Percentiles rank a stretch among this genome's conserved stretches.
Evolutionary conservation across 2,329 filamentous ascomycete species (phyloP).

Genomic region (Aureobasidium uvarum): DNA sequence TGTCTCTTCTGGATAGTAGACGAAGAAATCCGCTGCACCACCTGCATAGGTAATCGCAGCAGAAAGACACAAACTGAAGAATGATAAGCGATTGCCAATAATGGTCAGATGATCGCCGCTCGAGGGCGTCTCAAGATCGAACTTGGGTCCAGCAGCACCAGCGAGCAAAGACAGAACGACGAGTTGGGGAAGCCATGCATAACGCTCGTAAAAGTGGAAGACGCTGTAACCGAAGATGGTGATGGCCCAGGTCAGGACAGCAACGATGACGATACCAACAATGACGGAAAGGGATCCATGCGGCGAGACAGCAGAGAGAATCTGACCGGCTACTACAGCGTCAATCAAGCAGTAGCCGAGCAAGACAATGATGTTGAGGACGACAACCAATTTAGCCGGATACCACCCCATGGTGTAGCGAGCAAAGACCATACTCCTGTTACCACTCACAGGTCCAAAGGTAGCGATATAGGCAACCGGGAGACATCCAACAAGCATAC

Average conservation of each 20-base stretch:
- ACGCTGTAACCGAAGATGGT: conserved; percentile 66
- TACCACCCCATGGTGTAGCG: conserved; percentile 65
- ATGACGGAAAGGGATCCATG: conserved; percentile 60
- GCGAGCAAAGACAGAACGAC: conserved; percentile 61
- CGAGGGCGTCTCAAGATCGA: conserved; percentile 55
- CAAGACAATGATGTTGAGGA: conserved; percentile 62
- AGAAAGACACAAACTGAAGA: conserved; percentile 67
- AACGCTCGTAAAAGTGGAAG: conserved; percentile 68
- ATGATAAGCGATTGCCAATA: conserved; percentile 61
- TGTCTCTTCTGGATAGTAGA: conserved; percentile 60
- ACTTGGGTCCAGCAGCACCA: conserved; percentile 60
- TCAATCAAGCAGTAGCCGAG: conserved; percentile 62
- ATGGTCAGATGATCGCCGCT: conserved; percentile 52
- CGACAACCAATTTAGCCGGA: conserved; percentile 61
- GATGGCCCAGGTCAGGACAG: conserved; percentile 61
- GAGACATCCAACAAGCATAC: conserved; percentile 55
- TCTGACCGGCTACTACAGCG: conserved; percentile 65
- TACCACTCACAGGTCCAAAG: conserved; percentile 61
- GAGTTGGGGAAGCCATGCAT: conserved; percentile 63
- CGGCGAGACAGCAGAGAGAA: conserved; percentile 61
- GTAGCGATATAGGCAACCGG: conserved; percentile 60
- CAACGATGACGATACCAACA: conserved; percentile 66
- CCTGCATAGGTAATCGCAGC: conserved; percentile 63
- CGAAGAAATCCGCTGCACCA: conserved; percentile 65
- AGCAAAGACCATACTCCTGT: conserved; percentile 61